Evolutionary conservation across 768 basidiomycete species (phyloP).

Genomic region (Termitomyces titanicus): DNA sequence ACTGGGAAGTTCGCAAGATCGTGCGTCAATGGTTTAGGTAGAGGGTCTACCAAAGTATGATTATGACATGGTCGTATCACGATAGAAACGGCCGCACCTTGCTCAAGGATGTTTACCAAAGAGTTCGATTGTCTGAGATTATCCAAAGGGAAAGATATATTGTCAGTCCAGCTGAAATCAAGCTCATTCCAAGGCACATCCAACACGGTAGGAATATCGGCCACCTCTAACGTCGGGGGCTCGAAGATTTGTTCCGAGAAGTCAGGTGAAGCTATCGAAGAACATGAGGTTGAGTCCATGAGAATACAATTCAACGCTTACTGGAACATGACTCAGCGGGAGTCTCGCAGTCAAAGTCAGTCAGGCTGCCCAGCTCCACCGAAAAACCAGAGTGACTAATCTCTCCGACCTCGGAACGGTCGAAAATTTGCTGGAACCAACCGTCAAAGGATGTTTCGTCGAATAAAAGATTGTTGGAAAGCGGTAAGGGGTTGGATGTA

Average conservation of each 20-base stretch:
- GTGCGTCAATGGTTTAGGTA: not conserved
- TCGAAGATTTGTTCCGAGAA: not conserved
- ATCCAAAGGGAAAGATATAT: not conserved
- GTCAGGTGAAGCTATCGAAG: not conserved
- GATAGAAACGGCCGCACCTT: not conserved
- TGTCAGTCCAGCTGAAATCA: not conserved
- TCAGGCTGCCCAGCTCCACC: conserved; percentile 28
- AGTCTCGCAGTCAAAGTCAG: conserved; percentile 11
- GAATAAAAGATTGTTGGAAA: conserved; percentile 1
- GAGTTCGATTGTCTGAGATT: not conserved
- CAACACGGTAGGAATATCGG: not conserved
- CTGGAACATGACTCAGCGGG: not conserved
- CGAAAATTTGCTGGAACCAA: conserved; percentile 31
- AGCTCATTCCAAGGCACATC: not conserved
- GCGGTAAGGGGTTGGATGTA: conserved; percentile 28
- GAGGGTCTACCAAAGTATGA: not conserved
- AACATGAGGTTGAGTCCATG: not conserved
- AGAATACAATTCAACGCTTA: not conserved
- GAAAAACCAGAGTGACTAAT: conserved; percentile 26
- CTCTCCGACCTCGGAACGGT: conserved; percentile 17
- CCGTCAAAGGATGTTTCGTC: conserved; percentile 25
- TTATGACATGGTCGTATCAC: not conserved
- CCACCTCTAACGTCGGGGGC: not conserved
- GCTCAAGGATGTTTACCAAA: not conserved
- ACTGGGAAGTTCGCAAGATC: not conserved